These are phyloP conservation scores for Nectriaceae sp. DNA, from an alignment of 2,329 filamentous ascomycete genomes.

Conservation along the genomic window DNA sequence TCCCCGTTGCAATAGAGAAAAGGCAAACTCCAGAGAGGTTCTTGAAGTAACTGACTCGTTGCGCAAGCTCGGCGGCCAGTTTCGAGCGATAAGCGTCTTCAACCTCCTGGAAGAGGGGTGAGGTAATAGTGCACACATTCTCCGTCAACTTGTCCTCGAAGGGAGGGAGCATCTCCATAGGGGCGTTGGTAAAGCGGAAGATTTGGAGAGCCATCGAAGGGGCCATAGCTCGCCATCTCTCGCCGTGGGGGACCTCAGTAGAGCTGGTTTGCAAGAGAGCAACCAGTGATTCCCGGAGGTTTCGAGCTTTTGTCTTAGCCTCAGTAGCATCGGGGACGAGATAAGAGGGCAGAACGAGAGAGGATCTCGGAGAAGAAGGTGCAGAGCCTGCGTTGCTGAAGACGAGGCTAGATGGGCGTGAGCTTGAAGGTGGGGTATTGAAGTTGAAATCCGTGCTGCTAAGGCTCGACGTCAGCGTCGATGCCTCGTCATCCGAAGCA, in stretches of 20 bases:
- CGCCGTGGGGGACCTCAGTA: slow-evolving; percentile 40
- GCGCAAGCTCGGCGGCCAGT: slow-evolving; percentile 49
- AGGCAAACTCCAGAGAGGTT: slow-evolving; percentile 53
- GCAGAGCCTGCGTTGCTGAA: slow-evolving; percentile 52
- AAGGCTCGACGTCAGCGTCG: slow-evolving; percentile 32
- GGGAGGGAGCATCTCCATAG: slow-evolving; percentile 46
- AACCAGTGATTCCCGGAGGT: slow-evolving; percentile 55
- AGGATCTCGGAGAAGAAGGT: slow-evolving; percentile 54
- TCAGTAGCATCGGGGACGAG: slow-evolving; percentile 41
- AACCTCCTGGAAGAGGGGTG: slow-evolving; percentile 48
- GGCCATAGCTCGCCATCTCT: slow-evolving; percentile 55
- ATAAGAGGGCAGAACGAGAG: slow-evolving; percentile 41
- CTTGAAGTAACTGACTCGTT: slow-evolving; percentile 54
- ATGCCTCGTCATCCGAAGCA: slow-evolving; percentile 22
- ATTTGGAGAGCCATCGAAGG: slow-evolving; percentile 59
- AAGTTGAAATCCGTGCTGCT: slow-evolving; percentile 47
- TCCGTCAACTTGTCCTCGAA: slow-evolving; percentile 53
- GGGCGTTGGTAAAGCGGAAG: slow-evolving; percentile 56
- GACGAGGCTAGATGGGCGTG: slow-evolving; percentile 54
- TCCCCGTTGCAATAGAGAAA: slow-evolving; percentile 57
- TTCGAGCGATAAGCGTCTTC: slow-evolving; percentile 52
- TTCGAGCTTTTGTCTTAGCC: slow-evolving; percentile 45
- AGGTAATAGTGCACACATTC: slow-evolving; percentile 45
- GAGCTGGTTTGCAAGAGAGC: slow-evolving; percentile 56
- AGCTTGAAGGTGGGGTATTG: slow-evolving; percentile 44